Evolutionary conservation across 768 basidiomycete species (phyloP).

Genomic region (Hypsizygus marmoreus): DNA sequence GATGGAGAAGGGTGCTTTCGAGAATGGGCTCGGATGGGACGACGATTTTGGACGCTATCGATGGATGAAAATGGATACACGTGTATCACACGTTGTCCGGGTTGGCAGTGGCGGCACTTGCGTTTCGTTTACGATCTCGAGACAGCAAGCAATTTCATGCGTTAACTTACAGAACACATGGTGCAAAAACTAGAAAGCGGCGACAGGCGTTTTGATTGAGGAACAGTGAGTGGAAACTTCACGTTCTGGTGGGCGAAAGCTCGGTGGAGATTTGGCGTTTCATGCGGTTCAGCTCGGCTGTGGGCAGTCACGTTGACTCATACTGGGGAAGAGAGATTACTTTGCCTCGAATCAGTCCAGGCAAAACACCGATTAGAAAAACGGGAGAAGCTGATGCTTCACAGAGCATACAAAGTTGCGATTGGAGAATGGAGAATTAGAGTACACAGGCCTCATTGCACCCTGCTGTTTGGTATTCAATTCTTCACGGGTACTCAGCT

Average conservation of each 20-base stretch:
- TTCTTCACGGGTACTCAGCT: background rate
- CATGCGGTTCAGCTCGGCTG: background rate
- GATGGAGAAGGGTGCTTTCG: conserved; percentile 9
- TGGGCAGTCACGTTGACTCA: no score
- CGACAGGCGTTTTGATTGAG: conserved; percentile 12
- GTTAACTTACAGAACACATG: conserved; percentile 8
- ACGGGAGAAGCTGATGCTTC: no score
- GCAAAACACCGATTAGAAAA: no score
- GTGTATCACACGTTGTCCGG: conserved; percentile 28
- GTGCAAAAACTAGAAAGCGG: conserved; percentile 8
- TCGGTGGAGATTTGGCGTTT: background rate
- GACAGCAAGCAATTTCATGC: conserved; percentile 8
- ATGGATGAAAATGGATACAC: conserved; percentile 25
- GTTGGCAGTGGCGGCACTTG: conserved; percentile 5
- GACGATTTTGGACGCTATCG: conserved; percentile 20
- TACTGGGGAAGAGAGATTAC: no score
- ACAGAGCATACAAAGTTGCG: no score
- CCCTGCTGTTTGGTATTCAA: background rate
- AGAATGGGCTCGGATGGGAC: conserved; percentile 1
- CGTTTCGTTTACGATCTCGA: conserved; percentile 4
- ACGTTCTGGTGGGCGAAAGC: conserved; percentile 13
- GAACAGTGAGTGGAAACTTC: conserved; percentile 8
- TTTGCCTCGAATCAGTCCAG: no score
- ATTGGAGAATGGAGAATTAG: no score
- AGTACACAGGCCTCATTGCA: no score